These are phyloP conservation scores for Quercus tomentella DNA, from an alignment of 331 rosid species.

Conservation along the genomic window DNA sequence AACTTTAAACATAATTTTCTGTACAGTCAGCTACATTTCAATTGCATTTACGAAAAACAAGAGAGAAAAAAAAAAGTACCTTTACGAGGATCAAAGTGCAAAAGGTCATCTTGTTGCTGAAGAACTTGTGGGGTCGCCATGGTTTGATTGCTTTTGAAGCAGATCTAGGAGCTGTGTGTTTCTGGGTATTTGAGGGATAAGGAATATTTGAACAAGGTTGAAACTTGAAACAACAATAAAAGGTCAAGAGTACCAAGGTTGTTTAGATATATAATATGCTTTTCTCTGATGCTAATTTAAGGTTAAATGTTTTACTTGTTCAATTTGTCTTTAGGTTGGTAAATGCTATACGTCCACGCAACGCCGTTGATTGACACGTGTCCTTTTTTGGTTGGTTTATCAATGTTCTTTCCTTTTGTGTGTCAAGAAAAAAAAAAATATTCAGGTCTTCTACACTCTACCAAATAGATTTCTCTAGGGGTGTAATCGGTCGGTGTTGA, in stretches of 20 bases:
- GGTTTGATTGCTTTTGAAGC: constrained; percentile 18
- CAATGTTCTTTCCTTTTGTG: too few species aligned
- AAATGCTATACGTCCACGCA: neutral
- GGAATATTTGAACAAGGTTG: neutral
- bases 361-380: neutral
- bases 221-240: neutral
- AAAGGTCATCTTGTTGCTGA: constrained; percentile 47
- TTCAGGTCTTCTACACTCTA: too few species aligned
- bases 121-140: constrained; percentile 59
- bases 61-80: constrained; percentile 26
- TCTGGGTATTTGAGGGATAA: neutral
- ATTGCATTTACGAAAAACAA: neutral
- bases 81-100: constrained; percentile 33
- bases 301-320: neutral
- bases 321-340: neutral
- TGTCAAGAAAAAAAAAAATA: too few species aligned
- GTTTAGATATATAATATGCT: neutral
- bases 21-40: neutral
- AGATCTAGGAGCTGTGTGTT: constrained; percentile 4
- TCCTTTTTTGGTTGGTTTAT: too few species aligned
- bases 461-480: too few species aligned
- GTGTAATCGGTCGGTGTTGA: too few species aligned
- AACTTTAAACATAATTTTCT: neutral
- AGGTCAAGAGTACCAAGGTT: neutral
- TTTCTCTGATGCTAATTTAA: neutral